Evolutionary conservation across 2,329 filamentous ascomycete genomes (phyloP), one percentile per base, ranked within the genome.

Genomic region (Aspergillus sp.): DNA sequence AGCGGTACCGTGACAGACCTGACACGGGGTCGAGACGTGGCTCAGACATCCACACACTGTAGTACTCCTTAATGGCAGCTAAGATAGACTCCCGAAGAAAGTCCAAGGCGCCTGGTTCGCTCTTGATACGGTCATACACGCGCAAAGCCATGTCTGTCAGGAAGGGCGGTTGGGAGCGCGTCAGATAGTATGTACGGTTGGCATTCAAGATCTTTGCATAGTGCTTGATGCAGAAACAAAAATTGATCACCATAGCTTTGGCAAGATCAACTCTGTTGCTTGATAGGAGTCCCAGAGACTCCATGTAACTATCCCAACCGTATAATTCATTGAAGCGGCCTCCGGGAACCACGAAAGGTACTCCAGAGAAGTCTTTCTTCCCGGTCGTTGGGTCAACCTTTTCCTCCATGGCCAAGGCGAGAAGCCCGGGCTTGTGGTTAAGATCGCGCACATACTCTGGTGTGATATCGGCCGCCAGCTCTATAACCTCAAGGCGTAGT

Each of bases 281-380:
- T 66, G 91, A 85, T 58, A 98, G 80, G 57, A 99, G 82, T 17
- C 95, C 95, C 3, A 98, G 81, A 5, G 93, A 95, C 73, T 93
- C 91, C 92, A 99, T 98, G 80, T 98, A 99, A 73, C 92, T 97
- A 76, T 99, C 95, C 95, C 95, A 99, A 47, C 93, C 93, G 72
- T 99, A 99, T 20, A 99, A 78, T 74, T 99, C 95, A 75, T 99
- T 99, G 86, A 99, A 99, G 30, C 95, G 86, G 22, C 95, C 95
- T 58, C 95, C 95, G 0, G 95, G 95, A 3, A 99, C 95, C n/a
- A 98, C 92, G 67, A 98, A 99, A 0, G 95, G 93, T 57, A 96
- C 81, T 3, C 95, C 95, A 36, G 83, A 82, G 41, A 96, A 79
- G 3, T 89, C 89, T 60, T 84, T 85, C 71, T 89, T 82, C 39